Evolutionary conservation across 1,284 basidiomycete species (phyloP).

Genomic region (Ganoderma multipileum): DNA sequence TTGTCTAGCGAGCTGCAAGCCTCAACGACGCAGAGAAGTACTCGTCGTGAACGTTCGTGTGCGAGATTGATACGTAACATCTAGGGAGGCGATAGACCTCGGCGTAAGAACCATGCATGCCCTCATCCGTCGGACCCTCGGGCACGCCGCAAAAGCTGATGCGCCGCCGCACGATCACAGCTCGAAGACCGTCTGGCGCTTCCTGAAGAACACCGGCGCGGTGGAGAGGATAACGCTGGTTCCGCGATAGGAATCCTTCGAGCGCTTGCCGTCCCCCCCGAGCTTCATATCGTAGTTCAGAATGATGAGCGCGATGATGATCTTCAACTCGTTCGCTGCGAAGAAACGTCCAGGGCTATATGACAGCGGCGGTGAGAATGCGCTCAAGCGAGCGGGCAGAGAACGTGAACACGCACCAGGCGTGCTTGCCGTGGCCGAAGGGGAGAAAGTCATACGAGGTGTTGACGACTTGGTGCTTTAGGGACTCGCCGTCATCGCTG

Average conservation of each 20-base stretch:
- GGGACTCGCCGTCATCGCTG: conserved; percentile 28
- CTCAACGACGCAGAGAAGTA: no score
- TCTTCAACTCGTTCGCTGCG: conserved; percentile 52
- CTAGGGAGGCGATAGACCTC: no score
- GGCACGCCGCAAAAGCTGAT: not conserved
- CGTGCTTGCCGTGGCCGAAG: conserved; percentile 38
- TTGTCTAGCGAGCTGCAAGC: no score
- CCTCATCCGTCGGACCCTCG: no score
- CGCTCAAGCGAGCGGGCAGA: not conserved
- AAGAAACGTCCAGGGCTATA: conserved; percentile 51
- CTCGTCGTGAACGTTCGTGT: no score
- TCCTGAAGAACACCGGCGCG: conserved; percentile 18
- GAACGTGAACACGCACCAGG: conserved; percentile 27
- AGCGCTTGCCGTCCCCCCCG: conserved; percentile 3
- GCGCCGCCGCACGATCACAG: not conserved
- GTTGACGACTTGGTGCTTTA: conserved; percentile 41
- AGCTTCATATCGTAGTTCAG: conserved; percentile 47
- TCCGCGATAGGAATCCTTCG: not conserved
- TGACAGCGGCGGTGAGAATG: not conserved
- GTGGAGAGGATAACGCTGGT: not conserved
- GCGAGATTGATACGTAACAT: not conserved
- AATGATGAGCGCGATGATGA: conserved; percentile 50
- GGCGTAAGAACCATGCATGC: no score
- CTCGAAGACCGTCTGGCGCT: conserved; percentile 2
- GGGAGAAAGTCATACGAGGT: conserved; percentile 36